A percentile compares a stretch with the other conserved stretches of the same genome.
phyloP scores from a whole-genome alignment of 1,284 basidiomycete species.

The Meira miltonrushii region DNA sequence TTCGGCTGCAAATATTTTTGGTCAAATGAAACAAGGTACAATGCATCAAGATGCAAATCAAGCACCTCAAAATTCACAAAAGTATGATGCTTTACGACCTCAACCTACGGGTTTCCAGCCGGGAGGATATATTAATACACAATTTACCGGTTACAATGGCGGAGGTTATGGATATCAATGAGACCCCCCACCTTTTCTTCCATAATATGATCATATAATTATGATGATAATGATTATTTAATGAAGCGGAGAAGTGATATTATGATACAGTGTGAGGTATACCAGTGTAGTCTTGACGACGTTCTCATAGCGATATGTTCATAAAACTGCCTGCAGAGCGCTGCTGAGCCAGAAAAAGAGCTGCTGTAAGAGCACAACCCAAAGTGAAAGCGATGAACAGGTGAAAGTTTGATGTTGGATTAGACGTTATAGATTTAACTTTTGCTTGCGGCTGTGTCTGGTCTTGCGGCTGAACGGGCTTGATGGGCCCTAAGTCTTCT shows the following conservation, averaged over 20 bases:
- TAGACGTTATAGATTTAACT: background rate
- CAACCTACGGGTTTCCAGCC: constrained; percentile 51
- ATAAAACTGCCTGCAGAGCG: background rate
- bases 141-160: constrained; percentile 13
- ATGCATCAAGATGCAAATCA: constrained; percentile 8
- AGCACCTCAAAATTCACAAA: constrained; percentile 8
- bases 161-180: background rate
- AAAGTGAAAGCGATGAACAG: constrained; percentile 1
- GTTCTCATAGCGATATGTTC: background rate
- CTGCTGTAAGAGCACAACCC: background rate
- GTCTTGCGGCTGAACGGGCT: background rate
- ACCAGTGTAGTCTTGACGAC: background rate
- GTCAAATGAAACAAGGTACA: constrained; percentile 12
- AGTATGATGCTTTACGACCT: constrained; percentile 48
- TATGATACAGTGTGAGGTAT: background rate
- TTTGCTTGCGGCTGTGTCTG: background rate
- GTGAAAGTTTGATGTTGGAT: background rate
- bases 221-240: background rate
- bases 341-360: constrained; percentile 4
- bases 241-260: background rate
- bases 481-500: background rate
- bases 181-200: background rate
- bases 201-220: background rate
- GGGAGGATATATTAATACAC: constrained; percentile 19
- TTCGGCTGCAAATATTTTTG: constrained; percentile 19